Conservation (phyloP, 495 filamentous ascomycete genomes). For the Neurospora intermedia region DNA sequence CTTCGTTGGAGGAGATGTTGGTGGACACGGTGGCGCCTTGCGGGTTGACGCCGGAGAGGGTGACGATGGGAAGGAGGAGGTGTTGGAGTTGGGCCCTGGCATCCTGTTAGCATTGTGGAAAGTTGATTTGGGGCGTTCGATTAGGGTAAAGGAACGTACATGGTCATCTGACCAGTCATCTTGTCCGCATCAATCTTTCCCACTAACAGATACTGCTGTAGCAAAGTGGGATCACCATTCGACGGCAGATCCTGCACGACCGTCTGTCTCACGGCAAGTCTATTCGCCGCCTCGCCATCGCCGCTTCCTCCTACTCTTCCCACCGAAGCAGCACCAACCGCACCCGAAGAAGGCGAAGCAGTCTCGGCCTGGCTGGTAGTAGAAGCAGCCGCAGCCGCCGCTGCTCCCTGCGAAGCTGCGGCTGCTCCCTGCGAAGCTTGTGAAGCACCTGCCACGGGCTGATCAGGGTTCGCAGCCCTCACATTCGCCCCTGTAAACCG, state of each 20-base stretch:
- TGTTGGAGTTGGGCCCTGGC: slow-evolving; percentile 37
- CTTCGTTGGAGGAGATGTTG: slow-evolving; percentile 51
- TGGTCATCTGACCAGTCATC: slow-evolving; percentile 27
- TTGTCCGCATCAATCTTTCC: slow-evolving; percentile 39
- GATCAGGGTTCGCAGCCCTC: slow-evolving; percentile 7
- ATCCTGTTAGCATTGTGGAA: too few species aligned
- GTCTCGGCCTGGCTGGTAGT: not conserved
- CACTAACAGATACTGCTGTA: slow-evolving; percentile 43
- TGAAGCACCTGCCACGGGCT: slow-evolving; percentile 1
- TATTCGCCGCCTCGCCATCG: not conserved
- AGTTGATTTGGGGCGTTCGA: too few species aligned
- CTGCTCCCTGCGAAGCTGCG: too few species aligned
- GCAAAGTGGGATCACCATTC: slow-evolving; percentile 16
- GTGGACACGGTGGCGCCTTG: slow-evolving; percentile 40
- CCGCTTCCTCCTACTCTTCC: not conserved
- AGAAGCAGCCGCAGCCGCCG: not conserved
- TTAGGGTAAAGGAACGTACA: too few species aligned
- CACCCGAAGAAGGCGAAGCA: not conserved
- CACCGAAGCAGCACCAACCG: not conserved
- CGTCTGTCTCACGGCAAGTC: slow-evolving; percentile 2
- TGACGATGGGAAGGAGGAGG: slow-evolving; percentile 53
- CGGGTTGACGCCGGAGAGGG: slow-evolving; percentile 40
- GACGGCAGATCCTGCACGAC: slow-evolving; percentile 4
- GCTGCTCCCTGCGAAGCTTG: too few species aligned
- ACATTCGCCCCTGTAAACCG: slow-evolving; percentile 48